phyloP scores from a whole-genome alignment of 345 rosid genomes.

The Pseudoturritis turrita region DNA sequence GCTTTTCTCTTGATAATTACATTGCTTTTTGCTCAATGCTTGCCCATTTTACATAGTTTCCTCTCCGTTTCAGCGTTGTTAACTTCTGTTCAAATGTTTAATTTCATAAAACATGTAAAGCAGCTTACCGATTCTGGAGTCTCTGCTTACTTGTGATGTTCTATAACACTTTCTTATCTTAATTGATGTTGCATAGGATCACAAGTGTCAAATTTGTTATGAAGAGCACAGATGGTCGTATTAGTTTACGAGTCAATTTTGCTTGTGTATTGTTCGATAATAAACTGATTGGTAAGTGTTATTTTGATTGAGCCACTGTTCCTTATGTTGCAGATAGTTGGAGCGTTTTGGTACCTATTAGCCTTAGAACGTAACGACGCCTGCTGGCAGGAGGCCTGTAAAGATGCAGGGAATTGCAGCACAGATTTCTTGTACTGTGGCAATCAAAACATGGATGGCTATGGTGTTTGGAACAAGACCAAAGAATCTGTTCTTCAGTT shows the following conservation, averaged over 20 bases:
- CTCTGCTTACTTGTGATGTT: not conserved
- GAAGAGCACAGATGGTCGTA: not conserved
- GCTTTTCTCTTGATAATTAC: not conserved
- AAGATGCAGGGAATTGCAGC: conserved; percentile 23
- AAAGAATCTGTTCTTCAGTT: conserved; percentile 31
- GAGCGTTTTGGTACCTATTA: conserved; percentile 88
- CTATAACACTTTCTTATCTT: not conserved
- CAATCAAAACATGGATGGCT: conserved; percentile 44
- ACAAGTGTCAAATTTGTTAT: not conserved
- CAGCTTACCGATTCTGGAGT: not conserved
- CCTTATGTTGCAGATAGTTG: conserved; percentile 62
- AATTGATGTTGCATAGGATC: not conserved
- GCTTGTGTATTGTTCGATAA: not conserved
- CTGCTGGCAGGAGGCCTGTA: conserved; percentile 69
- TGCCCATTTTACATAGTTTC: not conserved
- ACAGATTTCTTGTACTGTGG: conserved; percentile 68
- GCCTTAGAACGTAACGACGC: conserved; percentile 75
- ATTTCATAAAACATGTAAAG: not conserved
- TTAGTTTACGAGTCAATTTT: not conserved
- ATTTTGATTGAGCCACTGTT: conserved; percentile 1
- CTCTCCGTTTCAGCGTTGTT: not conserved
- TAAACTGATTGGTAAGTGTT: not conserved
- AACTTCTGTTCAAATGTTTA: not conserved
- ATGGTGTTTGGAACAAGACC: conserved; percentile 39
- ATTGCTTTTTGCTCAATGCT: not conserved